phyloP scores from a whole-genome alignment of 2,329 filamentous ascomycete species.

The Cladosporium austrohemisphaericum region DNA sequence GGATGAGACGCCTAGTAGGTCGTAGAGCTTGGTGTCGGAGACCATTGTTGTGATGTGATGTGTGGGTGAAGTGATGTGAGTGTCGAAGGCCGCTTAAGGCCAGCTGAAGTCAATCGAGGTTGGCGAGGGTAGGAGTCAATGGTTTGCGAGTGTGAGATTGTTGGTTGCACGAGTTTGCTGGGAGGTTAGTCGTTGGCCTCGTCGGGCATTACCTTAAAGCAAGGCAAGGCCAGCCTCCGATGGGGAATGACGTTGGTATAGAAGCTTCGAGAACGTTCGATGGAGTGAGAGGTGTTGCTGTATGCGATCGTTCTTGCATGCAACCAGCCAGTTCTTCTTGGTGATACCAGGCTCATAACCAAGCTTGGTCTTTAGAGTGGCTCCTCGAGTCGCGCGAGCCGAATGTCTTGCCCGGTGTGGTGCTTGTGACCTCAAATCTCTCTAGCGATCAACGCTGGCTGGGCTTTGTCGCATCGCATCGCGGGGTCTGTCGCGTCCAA shows the following conservation, averaged over 20 bases:
- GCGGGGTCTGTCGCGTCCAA: no score
- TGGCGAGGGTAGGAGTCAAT: slow-evolving; percentile 6
- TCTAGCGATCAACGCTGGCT: no score
- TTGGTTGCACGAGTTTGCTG: slow-evolving; percentile 10
- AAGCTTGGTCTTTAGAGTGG: no score
- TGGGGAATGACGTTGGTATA: slow-evolving; percentile 7
- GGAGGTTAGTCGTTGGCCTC: neutral
- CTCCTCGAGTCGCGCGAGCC: no score
- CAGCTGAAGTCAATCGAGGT: neutral
- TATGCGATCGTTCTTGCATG: no score
- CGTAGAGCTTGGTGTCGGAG: slow-evolving; percentile 93
- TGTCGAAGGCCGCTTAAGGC: neutral
- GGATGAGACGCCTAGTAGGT: slow-evolving; percentile 74
- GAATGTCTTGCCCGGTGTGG: no score
- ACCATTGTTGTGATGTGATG: slow-evolving; percentile 59
- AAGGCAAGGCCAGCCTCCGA: slow-evolving; percentile 9
- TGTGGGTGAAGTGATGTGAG: neutral
- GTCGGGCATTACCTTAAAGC: slow-evolving; percentile 12
- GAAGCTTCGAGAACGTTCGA: slow-evolving; percentile 12
- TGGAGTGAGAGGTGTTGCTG: no score
- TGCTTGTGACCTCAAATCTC: no score
- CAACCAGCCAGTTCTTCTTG: no score
- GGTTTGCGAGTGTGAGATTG: neutral
- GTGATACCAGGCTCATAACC: no score
- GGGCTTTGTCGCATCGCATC: no score